Evolutionary conservation across 202 grass and related monocot genomes (phyloP), one percentile per base, ranked within the genome.

Genomic region (Musa balbisiana): DNA sequence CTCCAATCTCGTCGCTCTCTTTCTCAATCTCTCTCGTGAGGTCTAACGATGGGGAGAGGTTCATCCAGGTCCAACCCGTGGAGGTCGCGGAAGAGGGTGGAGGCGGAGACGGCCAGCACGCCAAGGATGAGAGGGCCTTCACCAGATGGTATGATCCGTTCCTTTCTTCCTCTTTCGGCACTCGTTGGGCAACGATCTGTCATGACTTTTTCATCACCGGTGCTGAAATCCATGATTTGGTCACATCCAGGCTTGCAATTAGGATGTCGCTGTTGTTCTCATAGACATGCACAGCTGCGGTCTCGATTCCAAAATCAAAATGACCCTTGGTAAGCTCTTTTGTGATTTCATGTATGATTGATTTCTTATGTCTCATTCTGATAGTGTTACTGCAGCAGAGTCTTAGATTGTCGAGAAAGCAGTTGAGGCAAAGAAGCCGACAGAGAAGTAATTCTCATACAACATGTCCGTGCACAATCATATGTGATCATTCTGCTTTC

Each of bases 241-340:
- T 76, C 51, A 16, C 84, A 98, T 90, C 77, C 88, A 98, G 54
- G 83, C 81, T 9, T 98, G 85, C 83, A 88, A 86, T 27, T 94
- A 90, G 82, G 82, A 89, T 22, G 87, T 98, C 17, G 77, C 95
- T 29, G 80, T 98, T 76, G 95, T 86, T 49, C 87, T 98, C 81
- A 92, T 92, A 72, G 95, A 94, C 78, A 89, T 98, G 85, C 94
- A 98, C 73, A 93, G 87, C 79, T 93, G 88, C 81, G 89, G 89
- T 80, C 86, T 91, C 8, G 87, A 96, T 80, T 78, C 79, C 25
- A 85, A 96, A 80, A 91, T 91, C 81, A 76, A 80, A 62, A 83
- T 69, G 80, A 89, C 19, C 51, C 85, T 91, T 13, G 86, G 91
- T 90, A 74, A 0, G 1, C 50, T 9, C 23, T 55, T 53, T 64